Conservation (phyloP, 768 basidiomycete species). For the Russula sp. region DNA sequence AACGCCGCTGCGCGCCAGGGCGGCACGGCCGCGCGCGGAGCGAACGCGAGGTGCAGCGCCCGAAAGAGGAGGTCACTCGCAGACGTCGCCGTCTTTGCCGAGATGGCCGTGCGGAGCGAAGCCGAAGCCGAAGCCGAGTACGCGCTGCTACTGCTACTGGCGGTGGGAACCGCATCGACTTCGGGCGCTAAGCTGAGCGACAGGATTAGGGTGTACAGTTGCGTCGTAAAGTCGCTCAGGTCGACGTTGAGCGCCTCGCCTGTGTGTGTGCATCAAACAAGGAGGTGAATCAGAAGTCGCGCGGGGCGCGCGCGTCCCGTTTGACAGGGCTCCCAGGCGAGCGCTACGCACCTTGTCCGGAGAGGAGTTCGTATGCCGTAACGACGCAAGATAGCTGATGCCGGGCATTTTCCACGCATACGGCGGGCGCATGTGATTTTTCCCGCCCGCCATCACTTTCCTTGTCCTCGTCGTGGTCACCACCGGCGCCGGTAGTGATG, state of each 20-base stretch:
- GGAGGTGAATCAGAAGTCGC: neutral
- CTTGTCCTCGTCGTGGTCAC: constrained; percentile 15
- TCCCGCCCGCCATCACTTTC: constrained; percentile 16
- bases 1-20: constrained; percentile 85
- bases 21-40: constrained; percentile 59
- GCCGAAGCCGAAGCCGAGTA: constrained; percentile 13
- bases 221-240: constrained; percentile 79
- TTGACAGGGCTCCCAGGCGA: neutral
- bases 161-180: constrained; percentile 46
- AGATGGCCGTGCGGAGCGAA: constrained; percentile 18
- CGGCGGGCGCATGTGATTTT: constrained; percentile 19
- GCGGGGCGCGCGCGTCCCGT: constrained; percentile 7
- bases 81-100: constrained; percentile 26
- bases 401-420: constrained; percentile 38
- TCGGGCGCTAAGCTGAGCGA: constrained; percentile 62
- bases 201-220: constrained; percentile 77
- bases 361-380: constrained; percentile 95
- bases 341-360: constrained; percentile 74
- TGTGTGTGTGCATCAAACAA: constrained; percentile 31
- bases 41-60: constrained; percentile 76
- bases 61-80: constrained; percentile 77
- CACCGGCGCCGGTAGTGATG: constrained; percentile 30
- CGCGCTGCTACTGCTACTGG: constrained; percentile 13
- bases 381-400: constrained; percentile 79
- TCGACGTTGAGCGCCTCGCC: constrained; percentile 98